These are phyloP conservation scores for Dioscorea dumetorum DNA, from an alignment of 106 monocot genomes.

Conservation along the genomic window DNA sequence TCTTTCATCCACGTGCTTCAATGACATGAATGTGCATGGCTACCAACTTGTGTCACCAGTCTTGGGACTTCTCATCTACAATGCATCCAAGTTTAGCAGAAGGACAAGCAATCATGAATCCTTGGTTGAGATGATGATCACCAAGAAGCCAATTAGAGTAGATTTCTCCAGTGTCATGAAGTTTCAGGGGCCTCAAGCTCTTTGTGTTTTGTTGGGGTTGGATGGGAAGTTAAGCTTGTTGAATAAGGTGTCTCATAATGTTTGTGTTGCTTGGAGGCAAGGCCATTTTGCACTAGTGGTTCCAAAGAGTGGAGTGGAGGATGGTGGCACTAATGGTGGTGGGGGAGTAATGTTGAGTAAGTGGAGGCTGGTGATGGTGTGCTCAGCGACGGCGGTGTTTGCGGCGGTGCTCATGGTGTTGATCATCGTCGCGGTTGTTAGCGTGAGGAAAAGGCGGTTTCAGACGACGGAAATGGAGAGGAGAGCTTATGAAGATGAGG, in stretches of 20 bases:
- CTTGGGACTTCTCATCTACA: conserved; percentile 46
- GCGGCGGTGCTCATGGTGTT: conserved; percentile 35
- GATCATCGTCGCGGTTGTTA: conserved; percentile 42
- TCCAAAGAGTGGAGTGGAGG: not conserved
- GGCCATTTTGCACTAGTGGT: conserved; percentile 44
- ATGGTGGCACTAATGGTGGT: not conserved
- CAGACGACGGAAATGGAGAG: conserved; percentile 60
- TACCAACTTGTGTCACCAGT: conserved; percentile 40
- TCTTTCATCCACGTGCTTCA: conserved; percentile 34
- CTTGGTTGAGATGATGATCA: conserved; percentile 12
- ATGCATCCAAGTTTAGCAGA: conserved; percentile 4
- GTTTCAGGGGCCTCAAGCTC: not conserved
- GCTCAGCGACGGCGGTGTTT: conserved; percentile 9
- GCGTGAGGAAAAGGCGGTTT: conserved; percentile 23
- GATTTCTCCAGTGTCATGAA: conserved; percentile 21
- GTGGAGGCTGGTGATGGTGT: conserved; percentile 33
- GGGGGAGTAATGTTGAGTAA: not conserved
- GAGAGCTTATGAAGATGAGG: conserved; percentile 69
- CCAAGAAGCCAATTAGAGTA: conserved; percentile 29
- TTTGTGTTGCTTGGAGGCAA: conserved; percentile 25
- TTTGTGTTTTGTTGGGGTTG: conserved; percentile 34
- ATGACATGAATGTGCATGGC: conserved; percentile 11
- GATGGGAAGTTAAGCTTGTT: conserved; percentile 35
- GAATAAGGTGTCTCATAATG: not conserved
- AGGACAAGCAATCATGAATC: not conserved